A percentile compares a stretch with the other conserved stretches of the same genome.
phyloP scores from a whole-genome alignment of 768 basidiomycete genomes.

The Tephrocybe sp. region DNA sequence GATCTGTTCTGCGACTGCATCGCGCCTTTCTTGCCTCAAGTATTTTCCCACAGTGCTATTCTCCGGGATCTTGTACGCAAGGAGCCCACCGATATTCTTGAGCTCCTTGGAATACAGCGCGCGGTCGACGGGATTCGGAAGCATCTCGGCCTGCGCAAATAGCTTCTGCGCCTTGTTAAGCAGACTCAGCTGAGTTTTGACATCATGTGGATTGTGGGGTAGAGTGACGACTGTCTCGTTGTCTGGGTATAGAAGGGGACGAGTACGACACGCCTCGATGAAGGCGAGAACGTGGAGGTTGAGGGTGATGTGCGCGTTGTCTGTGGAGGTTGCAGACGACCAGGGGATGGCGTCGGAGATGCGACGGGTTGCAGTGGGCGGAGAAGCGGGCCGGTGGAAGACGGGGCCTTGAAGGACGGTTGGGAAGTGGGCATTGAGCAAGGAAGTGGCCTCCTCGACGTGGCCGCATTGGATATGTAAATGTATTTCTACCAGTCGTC shows the following conservation, averaged over 20 bases:
- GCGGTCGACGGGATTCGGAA: constrained; percentile 57
- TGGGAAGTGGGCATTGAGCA: constrained; percentile 76
- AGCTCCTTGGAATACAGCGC: constrained; percentile 69
- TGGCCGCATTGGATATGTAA: constrained; percentile 69
- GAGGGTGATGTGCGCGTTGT: constrained; percentile 74
- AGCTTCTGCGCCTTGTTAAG: constrained; percentile 67
- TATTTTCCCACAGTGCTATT: constrained; percentile 75
- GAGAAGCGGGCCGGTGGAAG: constrained; percentile 33
- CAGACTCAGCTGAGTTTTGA: constrained; percentile 46
- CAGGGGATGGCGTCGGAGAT: constrained; percentile 43
- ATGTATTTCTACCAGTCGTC: constrained; percentile 56
- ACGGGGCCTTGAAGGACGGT: constrained; percentile 48
- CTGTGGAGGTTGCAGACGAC: constrained; percentile 58
- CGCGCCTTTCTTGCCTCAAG: constrained; percentile 72
- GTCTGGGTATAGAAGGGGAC: constrained; percentile 46
- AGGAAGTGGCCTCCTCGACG: constrained; percentile 67
- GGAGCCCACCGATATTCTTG: constrained; percentile 68
- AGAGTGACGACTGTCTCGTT: not conserved
- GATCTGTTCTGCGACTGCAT: constrained; percentile 84
- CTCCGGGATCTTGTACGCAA: constrained; percentile 85
- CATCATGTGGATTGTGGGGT: no score
- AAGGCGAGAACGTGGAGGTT: constrained; percentile 89
- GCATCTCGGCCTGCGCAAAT: constrained; percentile 55
- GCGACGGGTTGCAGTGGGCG: constrained; percentile 11
- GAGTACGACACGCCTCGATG: constrained; percentile 79